Evolutionary conservation across 768 basidiomycete genomes (phyloP).

Genomic region (Psilocybe subaeruginosa): DNA sequence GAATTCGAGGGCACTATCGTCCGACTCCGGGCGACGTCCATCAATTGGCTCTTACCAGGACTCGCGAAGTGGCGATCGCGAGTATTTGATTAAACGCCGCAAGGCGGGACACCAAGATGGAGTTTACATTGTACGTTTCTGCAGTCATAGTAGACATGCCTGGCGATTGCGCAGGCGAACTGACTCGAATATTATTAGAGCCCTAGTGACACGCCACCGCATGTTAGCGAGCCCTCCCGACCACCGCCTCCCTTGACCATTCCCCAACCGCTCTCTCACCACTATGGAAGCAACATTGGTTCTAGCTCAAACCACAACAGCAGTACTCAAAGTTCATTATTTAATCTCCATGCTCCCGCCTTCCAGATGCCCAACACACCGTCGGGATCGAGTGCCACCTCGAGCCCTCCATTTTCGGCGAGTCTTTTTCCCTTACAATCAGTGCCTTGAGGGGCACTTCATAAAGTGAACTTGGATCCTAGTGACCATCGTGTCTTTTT

Average conservation of each 20-base stretch:
- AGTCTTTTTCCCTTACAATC: conserved; percentile 57
- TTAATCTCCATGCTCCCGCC: conserved; percentile 55
- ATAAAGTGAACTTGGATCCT: conserved; percentile 51
- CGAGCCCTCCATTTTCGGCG: conserved; percentile 86
- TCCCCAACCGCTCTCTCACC: conserved; percentile 57
- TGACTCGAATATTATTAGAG: conserved; percentile 34
- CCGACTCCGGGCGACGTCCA: conserved; percentile 49
- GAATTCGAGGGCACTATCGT: conserved; percentile 33
- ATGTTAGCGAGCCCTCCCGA: conserved; percentile 36
- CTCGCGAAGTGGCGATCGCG: conserved; percentile 52
- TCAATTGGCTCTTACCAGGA: conserved; percentile 52
- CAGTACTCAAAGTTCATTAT: conserved; percentile 43
- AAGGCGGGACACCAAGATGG: conserved; percentile 54
- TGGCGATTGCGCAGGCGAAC: not conserved
- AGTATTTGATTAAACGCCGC: conserved; percentile 54
- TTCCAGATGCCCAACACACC: conserved; percentile 75
- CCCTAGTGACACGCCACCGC: conserved; percentile 48
- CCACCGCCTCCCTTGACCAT: conserved; percentile 65
- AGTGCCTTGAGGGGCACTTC: conserved; percentile 30
- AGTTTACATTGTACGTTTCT: conserved; percentile 50
- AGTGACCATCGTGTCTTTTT: conserved; percentile 49
- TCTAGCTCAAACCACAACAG: conserved; percentile 40
- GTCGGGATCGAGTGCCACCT: conserved; percentile 72
- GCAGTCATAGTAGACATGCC: not conserved
- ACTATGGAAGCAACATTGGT: conserved; percentile 42